phyloP scores from a whole-genome alignment of 2,329 filamentous ascomycete genomes.

The Verticillium klebahnii region DNA sequence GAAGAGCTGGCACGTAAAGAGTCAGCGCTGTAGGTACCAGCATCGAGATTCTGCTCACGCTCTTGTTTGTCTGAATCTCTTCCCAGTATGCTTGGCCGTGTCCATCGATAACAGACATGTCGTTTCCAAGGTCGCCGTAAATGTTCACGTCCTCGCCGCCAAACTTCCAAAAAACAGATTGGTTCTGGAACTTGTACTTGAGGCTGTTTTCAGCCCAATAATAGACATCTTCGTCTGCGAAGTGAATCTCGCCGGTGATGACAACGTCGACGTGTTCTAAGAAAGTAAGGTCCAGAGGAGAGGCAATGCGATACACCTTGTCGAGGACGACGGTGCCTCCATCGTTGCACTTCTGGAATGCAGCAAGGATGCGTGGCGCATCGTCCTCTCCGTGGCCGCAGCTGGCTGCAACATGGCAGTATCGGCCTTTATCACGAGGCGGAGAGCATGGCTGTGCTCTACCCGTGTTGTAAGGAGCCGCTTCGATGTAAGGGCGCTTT shows the following conservation, averaged over 20 bases:
- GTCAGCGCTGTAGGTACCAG: conserved; percentile 44
- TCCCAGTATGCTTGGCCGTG: conserved; percentile 47
- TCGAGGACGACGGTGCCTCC: conserved; percentile 59
- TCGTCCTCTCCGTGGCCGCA: conserved; percentile 17
- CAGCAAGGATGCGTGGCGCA: conserved; percentile 43
- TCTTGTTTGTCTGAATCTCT: conserved; percentile 9
- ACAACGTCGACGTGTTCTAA: conserved; percentile 60
- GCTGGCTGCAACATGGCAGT: conserved; percentile 9
- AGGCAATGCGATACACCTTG: conserved; percentile 56
- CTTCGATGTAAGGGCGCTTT: conserved; percentile 4
- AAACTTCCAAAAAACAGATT: conserved; percentile 35
- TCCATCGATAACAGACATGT: conserved; percentile 42
- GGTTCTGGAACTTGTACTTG: conserved; percentile 61
- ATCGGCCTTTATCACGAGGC: conserved; percentile 14
- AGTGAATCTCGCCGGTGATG: conserved; percentile 50
- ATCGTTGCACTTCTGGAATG: conserved; percentile 55
- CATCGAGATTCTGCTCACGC: conserved; percentile 42
- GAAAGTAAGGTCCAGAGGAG: conserved; percentile 61
- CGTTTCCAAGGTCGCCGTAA: conserved; percentile 47
- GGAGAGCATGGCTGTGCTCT: conserved; percentile 6
- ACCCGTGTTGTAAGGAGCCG: conserved; percentile 7
- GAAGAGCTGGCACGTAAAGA: conserved; percentile 44
- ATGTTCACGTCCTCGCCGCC: conserved; percentile 47
- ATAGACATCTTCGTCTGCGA: conserved; percentile 63
- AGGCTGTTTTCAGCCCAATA: conserved; percentile 60